phyloP scores from a whole-genome alignment of 2,329 filamentous ascomycete genomes.

The Coniochaeta ligniaria region DNA sequence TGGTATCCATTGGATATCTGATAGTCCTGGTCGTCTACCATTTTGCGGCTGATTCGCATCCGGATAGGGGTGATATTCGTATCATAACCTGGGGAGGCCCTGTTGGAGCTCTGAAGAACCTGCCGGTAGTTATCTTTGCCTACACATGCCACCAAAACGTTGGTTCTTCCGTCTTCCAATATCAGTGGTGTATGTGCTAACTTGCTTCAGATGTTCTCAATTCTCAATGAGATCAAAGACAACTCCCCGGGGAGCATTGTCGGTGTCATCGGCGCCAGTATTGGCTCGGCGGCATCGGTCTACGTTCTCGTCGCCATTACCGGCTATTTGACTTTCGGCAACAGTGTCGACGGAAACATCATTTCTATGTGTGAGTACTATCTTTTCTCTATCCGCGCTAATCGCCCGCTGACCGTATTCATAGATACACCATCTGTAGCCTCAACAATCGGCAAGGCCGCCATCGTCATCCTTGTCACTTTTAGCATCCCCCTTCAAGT shows the following conservation, averaged over 20 bases:
- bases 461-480: conserved; percentile 91
- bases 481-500: conserved; percentile 95
- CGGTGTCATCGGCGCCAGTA: conserved; percentile 72
- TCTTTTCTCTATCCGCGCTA: neutral
- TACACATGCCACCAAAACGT: conserved; percentile 99
- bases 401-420: conserved; percentile 7
- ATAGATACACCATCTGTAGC: conserved; percentile 64
- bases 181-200: conserved; percentile 16
- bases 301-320: conserved; percentile 92
- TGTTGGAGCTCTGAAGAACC: conserved; percentile 70
- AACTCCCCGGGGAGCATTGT: conserved; percentile 72
- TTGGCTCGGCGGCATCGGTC: conserved; percentile 77
- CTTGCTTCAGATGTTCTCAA: conserved; percentile 80
- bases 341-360: conserved; percentile 85
- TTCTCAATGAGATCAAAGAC: conserved; percentile 88
- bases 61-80: conserved; percentile 65
- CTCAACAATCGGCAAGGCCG: conserved; percentile 87
- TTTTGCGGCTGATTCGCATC: conserved; percentile 72
- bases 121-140: conserved; percentile 97
- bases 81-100: conserved; percentile 73
- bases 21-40: conserved; percentile 91
- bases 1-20: conserved; percentile 90
- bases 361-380: conserved; percentile 72
- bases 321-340: conserved; percentile 91
- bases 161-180: conserved; percentile 19